Conservation (phyloP, 2,329 filamentous ascomycete species). For the Ophidiomyces ophidiicola region DNA sequence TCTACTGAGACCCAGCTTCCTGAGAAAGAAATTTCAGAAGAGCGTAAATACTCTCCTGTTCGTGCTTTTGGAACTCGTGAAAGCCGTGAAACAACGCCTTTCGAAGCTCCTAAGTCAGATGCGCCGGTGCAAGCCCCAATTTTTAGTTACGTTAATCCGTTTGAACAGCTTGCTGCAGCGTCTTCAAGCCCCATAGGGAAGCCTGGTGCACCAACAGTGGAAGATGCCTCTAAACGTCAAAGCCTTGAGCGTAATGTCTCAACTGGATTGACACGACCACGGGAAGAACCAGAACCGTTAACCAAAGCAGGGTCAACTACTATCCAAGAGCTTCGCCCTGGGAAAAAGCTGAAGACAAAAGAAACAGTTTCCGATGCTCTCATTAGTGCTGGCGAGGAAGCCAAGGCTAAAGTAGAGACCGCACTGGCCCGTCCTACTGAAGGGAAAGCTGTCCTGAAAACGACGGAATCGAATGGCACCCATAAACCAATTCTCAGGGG, state of each 20-base stretch:
- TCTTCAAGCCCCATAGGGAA: conserved; percentile 43
- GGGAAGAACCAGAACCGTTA: conserved; percentile 2
- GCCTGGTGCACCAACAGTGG: conserved; percentile 25
- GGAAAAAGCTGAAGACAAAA: conserved; percentile 23
- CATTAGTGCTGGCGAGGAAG: conserved; percentile 49
- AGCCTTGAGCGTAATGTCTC: conserved; percentile 6
- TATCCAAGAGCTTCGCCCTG: not conserved
- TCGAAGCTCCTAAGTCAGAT: conserved; percentile 29
- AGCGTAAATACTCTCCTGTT: conserved; percentile 21
- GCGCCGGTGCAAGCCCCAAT: conserved; percentile 35
- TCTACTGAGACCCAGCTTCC: conserved; percentile 15
- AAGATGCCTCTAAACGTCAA: conserved; percentile 18
- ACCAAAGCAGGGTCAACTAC: not conserved
- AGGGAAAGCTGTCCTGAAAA: conserved; percentile 35
- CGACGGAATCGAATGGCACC: conserved; percentile 24
- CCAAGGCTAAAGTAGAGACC: conserved; percentile 51
- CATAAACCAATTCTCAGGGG: conserved; percentile 17
- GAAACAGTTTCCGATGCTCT: conserved; percentile 63
- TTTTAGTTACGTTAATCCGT: conserved; percentile 62
- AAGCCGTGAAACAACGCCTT: conserved; percentile 22
- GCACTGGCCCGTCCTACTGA: conserved; percentile 48
- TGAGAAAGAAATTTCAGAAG: conserved; percentile 9
- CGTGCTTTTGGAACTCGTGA: conserved; percentile 23
- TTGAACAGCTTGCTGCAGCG: conserved; percentile 55
- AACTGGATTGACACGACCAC: conserved; percentile 5